Conservation (phyloP, 2,329 filamentous ascomycete genomes). For the Cytospora mali region DNA sequence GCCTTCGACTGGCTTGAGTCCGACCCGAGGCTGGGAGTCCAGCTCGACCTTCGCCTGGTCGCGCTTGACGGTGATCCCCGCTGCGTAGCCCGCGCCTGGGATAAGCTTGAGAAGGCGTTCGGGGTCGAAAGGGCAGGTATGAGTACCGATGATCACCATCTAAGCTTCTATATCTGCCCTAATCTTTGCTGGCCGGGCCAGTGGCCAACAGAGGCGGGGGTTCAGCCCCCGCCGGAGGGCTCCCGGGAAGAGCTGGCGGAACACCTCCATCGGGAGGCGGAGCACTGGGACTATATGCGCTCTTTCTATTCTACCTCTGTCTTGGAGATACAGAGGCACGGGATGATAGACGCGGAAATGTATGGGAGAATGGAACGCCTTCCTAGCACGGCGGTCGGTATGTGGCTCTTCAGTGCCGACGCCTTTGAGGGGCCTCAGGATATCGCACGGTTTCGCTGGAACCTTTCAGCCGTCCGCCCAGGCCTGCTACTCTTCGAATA, state of each 20-base stretch:
- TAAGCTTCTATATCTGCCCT: not conserved
- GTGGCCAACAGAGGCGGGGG: no score
- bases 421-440: not conserved
- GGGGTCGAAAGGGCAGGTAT: not conserved
- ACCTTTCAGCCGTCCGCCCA: not conserved
- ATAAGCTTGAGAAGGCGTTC: slow-evolving; percentile 18
- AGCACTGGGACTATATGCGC: no score
- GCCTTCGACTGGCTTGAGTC: slow-evolving; percentile 25
- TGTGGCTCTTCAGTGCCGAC: not conserved
- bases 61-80: not conserved
- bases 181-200: not conserved
- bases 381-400: not conserved
- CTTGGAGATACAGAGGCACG: not conserved
- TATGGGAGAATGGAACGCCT: not conserved
- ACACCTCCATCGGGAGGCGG: no score
- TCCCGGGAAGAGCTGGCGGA: no score
- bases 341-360: not conserved
- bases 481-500: not conserved
- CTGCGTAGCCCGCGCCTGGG: slow-evolving; percentile 6
- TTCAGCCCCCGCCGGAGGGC: no score
- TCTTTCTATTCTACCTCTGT: no score
- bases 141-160: not conserved
- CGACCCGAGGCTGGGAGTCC: slow-evolving; percentile 25
- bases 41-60: slow-evolving; percentile 21
- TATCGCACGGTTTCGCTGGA: not conserved